These are phyloP conservation scores for Mrakiaceae sp. DNA, from an alignment of 1,284 basidiomycete species.

Conservation along the genomic window DNA sequence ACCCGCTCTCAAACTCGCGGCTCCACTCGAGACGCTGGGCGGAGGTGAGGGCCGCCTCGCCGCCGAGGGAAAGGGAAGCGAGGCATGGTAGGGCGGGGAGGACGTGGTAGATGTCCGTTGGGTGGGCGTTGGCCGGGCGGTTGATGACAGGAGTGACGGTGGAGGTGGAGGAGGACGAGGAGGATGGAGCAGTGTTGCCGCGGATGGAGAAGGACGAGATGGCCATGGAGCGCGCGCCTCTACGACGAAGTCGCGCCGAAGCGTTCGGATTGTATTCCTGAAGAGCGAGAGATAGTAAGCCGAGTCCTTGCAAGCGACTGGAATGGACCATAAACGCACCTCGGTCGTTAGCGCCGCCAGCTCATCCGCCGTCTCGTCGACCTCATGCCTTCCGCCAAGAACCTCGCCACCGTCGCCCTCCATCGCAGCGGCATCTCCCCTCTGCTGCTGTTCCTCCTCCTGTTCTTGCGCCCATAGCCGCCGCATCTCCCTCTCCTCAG, in stretches of 20 bases:
- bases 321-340: too few species aligned
- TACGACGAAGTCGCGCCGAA: constrained; percentile 23
- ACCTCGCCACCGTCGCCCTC: constrained; percentile 19
- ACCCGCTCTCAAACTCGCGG: constrained; percentile 31
- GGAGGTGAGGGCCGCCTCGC: constrained; percentile 27
- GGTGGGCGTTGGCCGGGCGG: constrained; percentile 23
- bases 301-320: too few species aligned
- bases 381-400: constrained; percentile 13
- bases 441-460: constrained; percentile 10
- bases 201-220: constrained; percentile 32
- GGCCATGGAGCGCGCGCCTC: constrained; percentile 31
- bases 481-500: constrained; percentile 1
- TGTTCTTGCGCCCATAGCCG: constrained; percentile 6
- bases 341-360: constrained; percentile 20
- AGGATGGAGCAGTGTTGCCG: constrained; percentile 8
- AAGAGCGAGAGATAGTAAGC: too few species aligned
- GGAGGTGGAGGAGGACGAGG: constrained; percentile 16
- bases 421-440: constrained; percentile 16
- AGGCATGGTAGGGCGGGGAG: constrained; percentile 33
- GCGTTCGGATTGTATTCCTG: constrained; percentile 24
- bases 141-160: background rate
- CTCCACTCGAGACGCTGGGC: constrained; percentile 29
- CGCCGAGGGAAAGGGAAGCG: constrained; percentile 32
- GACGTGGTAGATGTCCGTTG: constrained; percentile 29
- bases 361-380: constrained; percentile 17